Conservation (phyloP, 805 yeast genomes). For the Yarrowia sp. region DNA sequence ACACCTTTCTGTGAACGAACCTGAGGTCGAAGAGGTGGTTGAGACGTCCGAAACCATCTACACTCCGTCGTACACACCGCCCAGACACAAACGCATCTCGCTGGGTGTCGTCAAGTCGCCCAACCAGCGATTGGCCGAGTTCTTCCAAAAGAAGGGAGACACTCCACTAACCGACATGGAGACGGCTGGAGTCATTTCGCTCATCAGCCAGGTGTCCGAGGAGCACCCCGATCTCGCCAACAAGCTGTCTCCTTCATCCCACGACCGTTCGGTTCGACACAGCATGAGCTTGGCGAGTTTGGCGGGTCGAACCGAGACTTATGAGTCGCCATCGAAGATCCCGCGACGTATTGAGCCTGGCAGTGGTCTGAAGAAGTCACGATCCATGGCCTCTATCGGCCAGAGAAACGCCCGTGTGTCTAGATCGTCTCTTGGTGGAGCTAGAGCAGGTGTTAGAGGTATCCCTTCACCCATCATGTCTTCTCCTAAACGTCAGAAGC, state of each 20-base stretch:
- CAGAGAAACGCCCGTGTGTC: background rate
- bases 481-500: background rate
- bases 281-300: conserved; percentile 13
- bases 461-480: conserved; percentile 6
- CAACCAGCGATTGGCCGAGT: conserved; percentile 61
- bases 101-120: conserved; percentile 39
- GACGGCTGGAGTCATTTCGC: conserved; percentile 57
- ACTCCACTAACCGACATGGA: conserved; percentile 68
- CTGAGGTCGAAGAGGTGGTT: background rate
- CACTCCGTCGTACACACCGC: background rate
- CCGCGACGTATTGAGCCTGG: background rate
- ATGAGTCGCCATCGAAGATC: background rate
- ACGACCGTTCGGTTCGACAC: background rate
- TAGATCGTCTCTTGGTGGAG: background rate
- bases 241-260: background rate
- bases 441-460: conserved; percentile 9
- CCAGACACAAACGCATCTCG: background rate
- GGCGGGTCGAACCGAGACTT: conserved; percentile 4
- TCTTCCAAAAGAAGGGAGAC: conserved; percentile 71
- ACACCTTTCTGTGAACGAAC: background rate
- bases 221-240: background rate
- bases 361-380: background rate
- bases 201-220: conserved; percentile 13
- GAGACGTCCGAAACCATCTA: background rate
- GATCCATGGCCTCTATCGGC: background rate